Conservation (phyloP, 2,329 filamentous ascomycete genomes). For the Colletotrichum tropicicola region DNA sequence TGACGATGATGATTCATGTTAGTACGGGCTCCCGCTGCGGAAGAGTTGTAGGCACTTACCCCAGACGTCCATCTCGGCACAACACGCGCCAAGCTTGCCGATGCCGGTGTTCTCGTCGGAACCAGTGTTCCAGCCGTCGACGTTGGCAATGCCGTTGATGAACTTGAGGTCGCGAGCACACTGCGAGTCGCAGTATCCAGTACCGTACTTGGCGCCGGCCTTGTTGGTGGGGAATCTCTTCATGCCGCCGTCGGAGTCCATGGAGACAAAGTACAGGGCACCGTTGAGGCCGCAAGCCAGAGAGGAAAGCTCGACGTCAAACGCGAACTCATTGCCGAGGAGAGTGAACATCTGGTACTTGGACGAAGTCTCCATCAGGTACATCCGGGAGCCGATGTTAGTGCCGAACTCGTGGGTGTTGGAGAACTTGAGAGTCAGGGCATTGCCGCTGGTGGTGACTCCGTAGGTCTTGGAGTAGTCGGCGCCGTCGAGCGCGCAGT, state of each 20-base stretch:
- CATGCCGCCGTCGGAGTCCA: conserved; percentile 64
- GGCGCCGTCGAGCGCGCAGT: conserved; percentile 57
- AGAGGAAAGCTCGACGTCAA: conserved; percentile 72
- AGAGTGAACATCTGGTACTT: conserved; percentile 70
- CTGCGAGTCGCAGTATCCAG: conserved; percentile 64
- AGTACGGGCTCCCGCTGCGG: not conserved
- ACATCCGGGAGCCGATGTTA: conserved; percentile 61
- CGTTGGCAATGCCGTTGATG: conserved; percentile 60
- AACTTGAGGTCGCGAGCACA: conserved; percentile 61
- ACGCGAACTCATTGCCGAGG: conserved; percentile 70
- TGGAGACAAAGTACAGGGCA: conserved; percentile 68
- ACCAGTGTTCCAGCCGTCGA: conserved; percentile 56
- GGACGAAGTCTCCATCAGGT: conserved; percentile 63
- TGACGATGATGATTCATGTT: not conserved
- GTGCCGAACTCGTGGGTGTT: conserved; percentile 54
- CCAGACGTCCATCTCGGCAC: conserved; percentile 70
- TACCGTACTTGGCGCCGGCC: conserved; percentile 63
- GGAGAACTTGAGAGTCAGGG: conserved; percentile 60
- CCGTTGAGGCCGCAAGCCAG: conserved; percentile 73
- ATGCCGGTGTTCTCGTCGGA: conserved; percentile 61
- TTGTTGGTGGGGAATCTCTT: conserved; percentile 55
- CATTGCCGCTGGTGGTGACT: conserved; percentile 55
- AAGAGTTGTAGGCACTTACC: conserved; percentile 45
- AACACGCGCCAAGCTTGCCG: conserved; percentile 62
- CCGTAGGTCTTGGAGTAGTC: conserved; percentile 56